Evolutionary conservation across 352 stramenopile species (phyloP).

Genomic region (Pythium dissimile): DNA sequence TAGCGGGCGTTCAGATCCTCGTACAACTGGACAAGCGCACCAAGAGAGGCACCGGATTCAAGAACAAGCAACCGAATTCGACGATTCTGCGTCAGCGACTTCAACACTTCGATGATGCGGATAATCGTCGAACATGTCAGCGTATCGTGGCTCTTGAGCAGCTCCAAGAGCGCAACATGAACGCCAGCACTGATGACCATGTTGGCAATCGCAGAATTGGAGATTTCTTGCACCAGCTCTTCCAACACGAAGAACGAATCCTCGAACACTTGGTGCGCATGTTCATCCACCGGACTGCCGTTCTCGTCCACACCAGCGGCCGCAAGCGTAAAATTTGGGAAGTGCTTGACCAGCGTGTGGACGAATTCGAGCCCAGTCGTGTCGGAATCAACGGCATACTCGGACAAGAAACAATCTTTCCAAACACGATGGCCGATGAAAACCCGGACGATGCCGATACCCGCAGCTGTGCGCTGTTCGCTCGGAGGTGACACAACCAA

Average conservation of each 20-base stretch:
- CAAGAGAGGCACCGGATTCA: constrained; percentile 49
- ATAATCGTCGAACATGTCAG: constrained; percentile 6
- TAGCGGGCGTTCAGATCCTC: constrained; percentile 41
- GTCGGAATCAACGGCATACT: constrained; percentile 63
- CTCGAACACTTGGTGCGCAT: constrained; percentile 45
- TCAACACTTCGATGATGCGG: constrained; percentile 42
- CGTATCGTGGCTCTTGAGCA: constrained; percentile 26
- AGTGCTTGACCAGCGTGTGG: constrained; percentile 51
- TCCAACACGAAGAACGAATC: constrained; percentile 59
- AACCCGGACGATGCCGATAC: constrained; percentile 73
- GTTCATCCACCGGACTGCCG: constrained; percentile 11
- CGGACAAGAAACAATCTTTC: constrained; percentile 71
- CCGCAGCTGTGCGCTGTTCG: constrained; percentile 44
- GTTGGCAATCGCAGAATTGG: constrained; percentile 59
- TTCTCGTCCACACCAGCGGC: constrained; percentile 1
- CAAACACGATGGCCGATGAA: constrained; percentile 56
- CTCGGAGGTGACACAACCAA: constrained; percentile 53
- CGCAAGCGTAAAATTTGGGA: constrained; percentile 4
- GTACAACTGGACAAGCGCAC: constrained; percentile 57
- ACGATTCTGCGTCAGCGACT: constrained; percentile 50
- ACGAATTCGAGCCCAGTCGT: constrained; percentile 64
- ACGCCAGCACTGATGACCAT: constrained; percentile 65
- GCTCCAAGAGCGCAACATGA: constrained; percentile 62
- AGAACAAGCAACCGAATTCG: constrained; percentile 69
- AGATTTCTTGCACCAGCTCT: constrained; percentile 56